Evolutionary conservation across 1,139 yeast species (phyloP).

Genomic region (Yamadazyma sp.): DNA sequence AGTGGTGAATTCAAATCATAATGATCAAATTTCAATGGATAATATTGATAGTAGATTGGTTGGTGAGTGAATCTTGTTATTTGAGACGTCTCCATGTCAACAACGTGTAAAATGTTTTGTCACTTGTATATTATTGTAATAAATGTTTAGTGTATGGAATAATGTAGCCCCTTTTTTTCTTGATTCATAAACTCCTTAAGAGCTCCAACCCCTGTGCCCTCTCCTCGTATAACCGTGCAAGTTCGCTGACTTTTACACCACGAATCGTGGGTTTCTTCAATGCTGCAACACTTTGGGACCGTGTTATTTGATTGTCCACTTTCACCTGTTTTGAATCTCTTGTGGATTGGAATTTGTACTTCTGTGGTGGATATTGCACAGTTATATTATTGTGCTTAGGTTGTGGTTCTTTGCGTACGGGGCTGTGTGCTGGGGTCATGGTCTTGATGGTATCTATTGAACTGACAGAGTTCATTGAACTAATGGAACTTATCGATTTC

Average conservation of each 20-base stretch:
- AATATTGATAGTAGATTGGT: slow-evolving; percentile 50
- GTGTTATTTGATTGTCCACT: slow-evolving; percentile 6
- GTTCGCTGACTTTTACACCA: slow-evolving; percentile 54
- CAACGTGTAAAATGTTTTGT: slow-evolving; percentile 7
- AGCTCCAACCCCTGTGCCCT: slow-evolving; percentile 53
- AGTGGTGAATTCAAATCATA: slow-evolving; percentile 35
- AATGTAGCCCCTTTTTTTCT: neutral
- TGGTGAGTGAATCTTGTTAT: slow-evolving; percentile 30
- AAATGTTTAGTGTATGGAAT: slow-evolving; percentile 9
- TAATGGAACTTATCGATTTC: slow-evolving; percentile 3
- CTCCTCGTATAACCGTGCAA: slow-evolving; percentile 58
- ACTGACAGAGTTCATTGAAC: slow-evolving; percentile 3
- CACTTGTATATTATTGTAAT: slow-evolving; percentile 13
- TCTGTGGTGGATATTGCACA: slow-evolving; percentile 41
- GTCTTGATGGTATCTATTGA: slow-evolving; percentile 1
- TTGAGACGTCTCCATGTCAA: neutral
- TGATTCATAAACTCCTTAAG: slow-evolving; percentile 28
- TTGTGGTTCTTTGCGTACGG: neutral
- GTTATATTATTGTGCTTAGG: slow-evolving; percentile 12
- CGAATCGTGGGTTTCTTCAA: slow-evolving; percentile 43
- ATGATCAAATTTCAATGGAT: slow-evolving; percentile 44
- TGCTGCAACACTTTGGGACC: neutral
- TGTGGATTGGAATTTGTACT: slow-evolving; percentile 28
- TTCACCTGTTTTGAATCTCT: slow-evolving; percentile 4
- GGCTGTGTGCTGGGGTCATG: neutral